Base-by-base conservation (phyloP, 164 flowering plant species). In the Umbilicus rupestris region DNA sequence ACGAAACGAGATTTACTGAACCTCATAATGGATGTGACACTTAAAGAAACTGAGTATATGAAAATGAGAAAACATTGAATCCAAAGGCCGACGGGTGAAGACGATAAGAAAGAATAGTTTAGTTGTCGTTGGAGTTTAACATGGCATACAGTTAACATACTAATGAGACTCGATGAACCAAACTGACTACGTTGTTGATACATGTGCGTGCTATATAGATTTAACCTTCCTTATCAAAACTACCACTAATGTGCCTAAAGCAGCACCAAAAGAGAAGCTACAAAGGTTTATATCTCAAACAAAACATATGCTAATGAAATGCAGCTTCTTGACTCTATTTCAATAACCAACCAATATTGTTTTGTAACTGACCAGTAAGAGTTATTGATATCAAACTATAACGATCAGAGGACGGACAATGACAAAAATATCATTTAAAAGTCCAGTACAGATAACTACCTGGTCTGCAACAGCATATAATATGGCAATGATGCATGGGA, bases 401-500 rank as follows among this genome's bases (percentile, higher is more conserved):
- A 47, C 19, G 52, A 5, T 19, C 5, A 47, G 20, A 47, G 22
- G 1, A 47, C 15, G 19, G 19, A 47, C 7, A 47, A 35, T 35
- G 37, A 35, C 37, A 35, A 35, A 35, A 7, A n/a, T n/a, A n/a
- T n/a, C n/a, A 45, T 45, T 37, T 14, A 2, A 1, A 41, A 7
- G 45, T n/a, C 6, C 52, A 47, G 22, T 47, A 47, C 22, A 47
- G 52, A 22, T 19, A n/a, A n/a, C 52, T 78, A 89, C 96, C 92
- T 83, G 92, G 70, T 87, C 92, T 24, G 89, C 78, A 5, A 85
- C 82, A 9, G 87, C 90, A 75, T 87, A 89, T 67, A 89, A 70
- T 68, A 89, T 81, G 46, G 87, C 90, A 72, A 89, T 83, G 47
- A 89, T 87, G 70, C 96, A 89, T 11, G 96, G 96, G 55, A 89